Percentiles rank a stretch among this genome's conserved stretches.
Conservation (phyloP, 2,329 filamentous ascomycete species). For the Colletotrichum sp. region DNA sequence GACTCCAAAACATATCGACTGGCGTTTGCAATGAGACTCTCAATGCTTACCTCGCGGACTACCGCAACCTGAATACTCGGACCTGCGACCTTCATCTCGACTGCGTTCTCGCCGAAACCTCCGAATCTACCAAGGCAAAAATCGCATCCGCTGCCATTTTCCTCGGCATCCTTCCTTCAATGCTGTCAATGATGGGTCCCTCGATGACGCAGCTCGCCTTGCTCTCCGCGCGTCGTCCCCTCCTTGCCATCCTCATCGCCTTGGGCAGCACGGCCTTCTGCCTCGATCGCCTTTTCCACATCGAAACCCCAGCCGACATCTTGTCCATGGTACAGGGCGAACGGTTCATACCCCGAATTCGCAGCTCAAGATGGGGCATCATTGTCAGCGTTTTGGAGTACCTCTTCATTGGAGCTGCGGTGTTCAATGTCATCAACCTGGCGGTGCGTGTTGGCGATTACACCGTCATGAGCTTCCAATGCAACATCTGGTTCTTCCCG, state of each 20-base stretch:
- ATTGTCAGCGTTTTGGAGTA: background rate
- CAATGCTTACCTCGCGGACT: background rate
- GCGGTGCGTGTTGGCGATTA: background rate
- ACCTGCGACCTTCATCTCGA: background rate
- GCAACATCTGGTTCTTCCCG: background rate
- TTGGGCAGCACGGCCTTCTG: background rate
- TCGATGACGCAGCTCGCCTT: background rate
- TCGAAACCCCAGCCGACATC: background rate
- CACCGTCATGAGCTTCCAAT: background rate
- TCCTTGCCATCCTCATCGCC: background rate
- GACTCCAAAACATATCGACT: background rate
- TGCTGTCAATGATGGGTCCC: background rate
- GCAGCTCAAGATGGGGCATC: background rate
- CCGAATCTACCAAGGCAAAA: background rate
- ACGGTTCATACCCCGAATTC: background rate
- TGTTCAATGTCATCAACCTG: background rate
- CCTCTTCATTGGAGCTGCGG: background rate
- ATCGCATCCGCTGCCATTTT: background rate
- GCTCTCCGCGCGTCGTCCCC: background rate
- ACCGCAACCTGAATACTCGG: background rate
- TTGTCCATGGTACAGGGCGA: background rate
- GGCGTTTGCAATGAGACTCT: background rate
- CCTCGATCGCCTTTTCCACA: background rate
- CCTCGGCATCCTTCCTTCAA: background rate
- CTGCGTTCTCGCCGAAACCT: background rate